Percentiles rank a stretch among this genome's conserved stretches.
phyloP scores from a whole-genome alignment of 2,329 filamentous ascomycete genomes.

The Fusarium xylarioides region DNA sequence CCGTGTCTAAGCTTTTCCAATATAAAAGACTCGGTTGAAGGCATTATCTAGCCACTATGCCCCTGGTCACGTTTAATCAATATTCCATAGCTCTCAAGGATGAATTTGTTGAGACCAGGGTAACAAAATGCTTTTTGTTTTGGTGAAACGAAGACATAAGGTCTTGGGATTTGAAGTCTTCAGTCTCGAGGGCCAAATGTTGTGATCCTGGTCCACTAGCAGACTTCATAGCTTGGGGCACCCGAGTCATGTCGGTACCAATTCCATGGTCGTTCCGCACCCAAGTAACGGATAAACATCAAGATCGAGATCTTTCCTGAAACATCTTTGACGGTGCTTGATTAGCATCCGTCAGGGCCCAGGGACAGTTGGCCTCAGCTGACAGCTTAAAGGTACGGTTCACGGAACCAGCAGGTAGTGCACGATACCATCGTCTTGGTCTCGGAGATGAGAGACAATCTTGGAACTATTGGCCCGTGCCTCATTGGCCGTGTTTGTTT shows the following conservation, averaged over 20 bases:
- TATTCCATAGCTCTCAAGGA: neutral
- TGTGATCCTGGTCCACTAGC: slow-evolving; percentile 10
- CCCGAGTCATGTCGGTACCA: slow-evolving; percentile 9
- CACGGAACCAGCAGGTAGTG: slow-evolving; percentile 6
- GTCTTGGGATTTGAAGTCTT: neutral
- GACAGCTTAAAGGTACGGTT: neutral
- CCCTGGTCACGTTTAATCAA: neutral
- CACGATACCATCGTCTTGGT: neutral
- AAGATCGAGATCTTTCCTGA: slow-evolving; percentile 18
- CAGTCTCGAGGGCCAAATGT: neutral
- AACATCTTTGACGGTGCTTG: neutral
- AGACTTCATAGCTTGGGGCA: neutral
- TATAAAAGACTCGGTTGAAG: neutral
- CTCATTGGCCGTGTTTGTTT: neutral
- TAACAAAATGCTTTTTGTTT: neutral
- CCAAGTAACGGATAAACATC: neutral
- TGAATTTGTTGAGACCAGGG: neutral
- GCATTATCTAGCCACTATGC: neutral
- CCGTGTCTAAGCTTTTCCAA: neutral
- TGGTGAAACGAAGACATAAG: neutral
- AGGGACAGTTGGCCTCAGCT: slow-evolving; percentile 9
- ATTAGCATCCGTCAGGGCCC: neutral
- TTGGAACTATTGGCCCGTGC: slow-evolving; percentile 31
- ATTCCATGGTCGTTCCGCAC: slow-evolving; percentile 16
- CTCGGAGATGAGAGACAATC: slow-evolving; percentile 10